Conservation (phyloP, 2,329 filamentous ascomycete species). For the Ophiosphaerella narmari region DNA sequence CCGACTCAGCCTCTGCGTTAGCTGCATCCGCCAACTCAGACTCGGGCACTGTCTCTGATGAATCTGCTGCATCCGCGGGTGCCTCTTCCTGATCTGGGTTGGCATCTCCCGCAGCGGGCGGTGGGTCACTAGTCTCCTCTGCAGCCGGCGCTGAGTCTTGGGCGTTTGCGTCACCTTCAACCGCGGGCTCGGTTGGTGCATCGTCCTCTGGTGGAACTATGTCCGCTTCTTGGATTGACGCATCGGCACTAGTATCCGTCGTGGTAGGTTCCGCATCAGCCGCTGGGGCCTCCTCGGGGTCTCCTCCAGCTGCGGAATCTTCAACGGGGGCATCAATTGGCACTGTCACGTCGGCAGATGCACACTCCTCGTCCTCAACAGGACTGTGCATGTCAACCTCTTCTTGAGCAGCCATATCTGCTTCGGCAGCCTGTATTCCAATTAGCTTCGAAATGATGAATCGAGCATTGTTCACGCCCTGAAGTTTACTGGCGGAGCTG, state of each 20-base stretch:
- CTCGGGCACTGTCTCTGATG: background rate
- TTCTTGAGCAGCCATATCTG: too few relatives aligned
- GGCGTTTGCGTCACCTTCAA: background rate
- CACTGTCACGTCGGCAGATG: conserved; percentile 3
- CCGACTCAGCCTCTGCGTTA: background rate
- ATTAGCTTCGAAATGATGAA: too few relatives aligned
- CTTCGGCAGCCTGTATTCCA: too few relatives aligned
- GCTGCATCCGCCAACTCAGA: background rate
- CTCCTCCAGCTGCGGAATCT: background rate
- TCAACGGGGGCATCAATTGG: conserved; percentile 4
- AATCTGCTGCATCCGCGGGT: background rate
- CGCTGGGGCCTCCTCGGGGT: too few relatives aligned
- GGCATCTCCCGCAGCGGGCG: background rate
- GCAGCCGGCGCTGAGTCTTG: background rate
- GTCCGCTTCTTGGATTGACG: too few relatives aligned
- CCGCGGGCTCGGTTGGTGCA: background rate
- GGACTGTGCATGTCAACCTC: too few relatives aligned
- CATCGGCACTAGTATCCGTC: too few relatives aligned
- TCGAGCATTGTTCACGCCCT: too few relatives aligned
- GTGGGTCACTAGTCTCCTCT: background rate
- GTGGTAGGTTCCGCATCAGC: too few relatives aligned
- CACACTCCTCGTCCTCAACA: background rate
- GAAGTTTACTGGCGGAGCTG: too few relatives aligned
- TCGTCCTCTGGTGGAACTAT: background rate
- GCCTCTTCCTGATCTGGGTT: background rate